Conservation (phyloP, 805 yeast genomes). For the Danielozyma ontarioensis region DNA sequence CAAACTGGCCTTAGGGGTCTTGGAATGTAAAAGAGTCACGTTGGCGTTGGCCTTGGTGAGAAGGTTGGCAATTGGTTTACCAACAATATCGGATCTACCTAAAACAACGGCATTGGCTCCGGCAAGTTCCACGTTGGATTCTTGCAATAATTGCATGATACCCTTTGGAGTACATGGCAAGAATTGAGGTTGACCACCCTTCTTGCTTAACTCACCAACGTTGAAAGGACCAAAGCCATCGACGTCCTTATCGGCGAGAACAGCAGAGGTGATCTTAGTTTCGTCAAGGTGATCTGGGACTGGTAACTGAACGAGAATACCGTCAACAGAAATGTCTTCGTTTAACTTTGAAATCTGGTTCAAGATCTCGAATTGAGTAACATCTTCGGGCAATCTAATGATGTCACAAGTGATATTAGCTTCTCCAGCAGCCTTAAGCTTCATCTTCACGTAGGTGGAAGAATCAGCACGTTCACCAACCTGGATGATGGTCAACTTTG, state of each 20-base stretch:
- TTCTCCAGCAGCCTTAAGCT: constrained; percentile 69
- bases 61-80: constrained; percentile 71
- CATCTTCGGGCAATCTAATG: constrained; percentile 52
- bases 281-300: constrained; percentile 69
- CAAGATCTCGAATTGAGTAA: constrained; percentile 53
- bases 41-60: constrained; percentile 69
- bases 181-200: constrained; percentile 64
- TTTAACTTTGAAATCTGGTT: constrained; percentile 52
- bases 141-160: constrained; percentile 57
- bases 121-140: constrained; percentile 47
- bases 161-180: constrained; percentile 87
- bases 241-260: constrained; percentile 64
- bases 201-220: constrained; percentile 72
- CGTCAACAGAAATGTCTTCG: constrained; percentile 57
- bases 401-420: constrained; percentile 61
- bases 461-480: constrained; percentile 78
- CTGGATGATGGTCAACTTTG: constrained; percentile 66
- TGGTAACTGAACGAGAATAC: constrained; percentile 73
- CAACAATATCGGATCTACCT: constrained; percentile 85
- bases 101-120: constrained; percentile 79
- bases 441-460: constrained; percentile 76
- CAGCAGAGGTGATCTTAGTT: constrained; percentile 61
- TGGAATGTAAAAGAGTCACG: constrained; percentile 71
- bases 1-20: constrained; percentile 48
- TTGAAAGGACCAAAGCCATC: constrained; percentile 80